Evolutionary conservation across 139 green algal genomes (phyloP), one percentile per base, ranked within the genome.

Genomic region (Picochlorum sp.): DNA sequence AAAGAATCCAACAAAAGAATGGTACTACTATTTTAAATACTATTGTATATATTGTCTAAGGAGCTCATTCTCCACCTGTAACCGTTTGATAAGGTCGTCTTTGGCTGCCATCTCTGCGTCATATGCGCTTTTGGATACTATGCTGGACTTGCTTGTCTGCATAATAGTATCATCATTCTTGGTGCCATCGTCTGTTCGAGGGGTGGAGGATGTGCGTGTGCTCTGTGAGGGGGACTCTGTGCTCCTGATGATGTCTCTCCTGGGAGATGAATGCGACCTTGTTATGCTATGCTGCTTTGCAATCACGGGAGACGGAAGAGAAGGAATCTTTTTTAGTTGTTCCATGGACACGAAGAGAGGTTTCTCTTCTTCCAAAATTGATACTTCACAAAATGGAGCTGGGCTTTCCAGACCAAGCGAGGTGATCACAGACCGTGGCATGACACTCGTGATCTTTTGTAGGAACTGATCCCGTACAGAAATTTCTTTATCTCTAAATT

Each of bases 331-430:
- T 9, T 68, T 50, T 37, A 91, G 24, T 26, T 91, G 78, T 8
- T 81, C 61, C 30, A 81, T 20, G 0, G 65, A 68, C 4, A 90
- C 75, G 3, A 54, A 21, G 31, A 83, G 71, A n/a, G 20, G 21
- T 14, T 23, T 23, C 6, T 34, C n/a, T 0, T 69, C 44, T 2
- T 65, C 24, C 6, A 85, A 77, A 38, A 92, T 75, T 23, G 41
- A 83, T 23, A 92, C 71, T 55, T 83, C 65, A 75, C 83, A 92
- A 61, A 79, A 74, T 20, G 82, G 71, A 45, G 85, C 77, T 76
- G 83, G 76, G 9, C 41, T 49, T 26, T 65, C 30, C 63, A 96
- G 68, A 2, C 88, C 88, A 62, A 91, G 81, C 6, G 24, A 57
- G 4, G 64, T 57, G 6, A 95, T 73, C 45, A 96, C 60, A 6